A percentile compares a stretch with the other conserved stretches of the same genome.
phyloP scores from a whole-genome alignment of 2,329 filamentous ascomycete species.

The Hypoxylon sp. region DNA sequence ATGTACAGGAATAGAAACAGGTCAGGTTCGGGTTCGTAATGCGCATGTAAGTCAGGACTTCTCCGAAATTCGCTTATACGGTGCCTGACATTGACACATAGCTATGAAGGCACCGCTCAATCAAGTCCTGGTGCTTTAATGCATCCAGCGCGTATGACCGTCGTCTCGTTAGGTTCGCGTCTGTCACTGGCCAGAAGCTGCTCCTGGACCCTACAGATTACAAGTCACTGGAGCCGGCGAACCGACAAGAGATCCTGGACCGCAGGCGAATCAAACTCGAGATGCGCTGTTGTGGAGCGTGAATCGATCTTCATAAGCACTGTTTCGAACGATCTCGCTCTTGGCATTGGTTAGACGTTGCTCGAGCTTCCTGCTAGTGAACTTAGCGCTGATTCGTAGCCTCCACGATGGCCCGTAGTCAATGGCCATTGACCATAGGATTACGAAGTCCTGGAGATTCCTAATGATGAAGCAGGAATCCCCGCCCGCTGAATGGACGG shows the following conservation, averaged over 20 bases:
- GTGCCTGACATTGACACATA: conserved; percentile 32
- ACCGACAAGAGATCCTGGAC: conserved; percentile 24
- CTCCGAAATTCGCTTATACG: conserved; percentile 37
- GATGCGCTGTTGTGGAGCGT: conserved; percentile 33
- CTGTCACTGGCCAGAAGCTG: conserved; percentile 31
- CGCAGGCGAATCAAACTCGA: conserved; percentile 37
- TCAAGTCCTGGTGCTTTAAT: conserved; percentile 32
- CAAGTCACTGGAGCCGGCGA: conserved; percentile 32
- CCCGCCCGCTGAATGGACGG: conserved; percentile 23
- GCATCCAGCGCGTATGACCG: conserved; percentile 34
- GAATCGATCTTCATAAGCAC: conserved; percentile 45
- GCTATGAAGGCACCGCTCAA: conserved; percentile 27
- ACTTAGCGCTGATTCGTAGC: conserved; percentile 42
- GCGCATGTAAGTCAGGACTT: conserved; percentile 21
- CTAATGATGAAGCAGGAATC: conserved; percentile 32
- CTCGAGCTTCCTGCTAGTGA: conserved; percentile 33
- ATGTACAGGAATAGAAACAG: conserved; percentile 35
- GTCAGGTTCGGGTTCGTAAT: conserved; percentile 17
- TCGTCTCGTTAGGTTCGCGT: conserved; percentile 23
- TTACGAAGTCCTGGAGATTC: conserved; percentile 32
- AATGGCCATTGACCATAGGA: conserved; percentile 24
- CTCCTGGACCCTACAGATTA: conserved; percentile 33
- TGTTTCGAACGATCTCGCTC: conserved; percentile 46
- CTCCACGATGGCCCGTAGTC: conserved; percentile 36
- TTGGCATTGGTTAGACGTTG: conserved; percentile 40